Percentiles rank a stretch among this genome's conserved stretches.
These are phyloP conservation scores for Macrotyloma uniflorum DNA, from an alignment of 306 rosid genomes.

Conservation along the genomic window DNA sequence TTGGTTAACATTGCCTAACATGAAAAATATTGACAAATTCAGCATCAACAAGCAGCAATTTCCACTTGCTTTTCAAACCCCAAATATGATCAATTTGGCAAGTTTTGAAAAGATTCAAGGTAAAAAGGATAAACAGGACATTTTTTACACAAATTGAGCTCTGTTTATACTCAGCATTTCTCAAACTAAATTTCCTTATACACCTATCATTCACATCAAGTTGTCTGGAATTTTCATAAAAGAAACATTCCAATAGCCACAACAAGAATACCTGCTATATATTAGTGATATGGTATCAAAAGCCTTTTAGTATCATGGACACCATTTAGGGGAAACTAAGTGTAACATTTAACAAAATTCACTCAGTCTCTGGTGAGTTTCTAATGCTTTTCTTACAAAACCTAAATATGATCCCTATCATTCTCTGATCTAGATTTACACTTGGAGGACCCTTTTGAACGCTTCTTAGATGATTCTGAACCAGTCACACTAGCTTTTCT, in stretches of 20 bases:
- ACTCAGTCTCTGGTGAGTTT: conserved; percentile 64
- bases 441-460: conserved; percentile 64
- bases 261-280: conserved; percentile 37
- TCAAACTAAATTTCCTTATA: conserved; percentile 7
- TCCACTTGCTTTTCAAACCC: not conserved
- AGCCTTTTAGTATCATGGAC: conserved; percentile 21
- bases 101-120: not conserved
- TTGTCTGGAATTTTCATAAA: not conserved
- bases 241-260: conserved; percentile 19
- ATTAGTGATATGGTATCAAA: conserved; percentile 18
- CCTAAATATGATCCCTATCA: conserved; percentile 38
- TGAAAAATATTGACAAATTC: not conserved
- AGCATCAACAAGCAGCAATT: not conserved
- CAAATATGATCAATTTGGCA: not conserved
- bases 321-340: conserved; percentile 51
- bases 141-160: not conserved
- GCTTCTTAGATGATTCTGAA: conserved; percentile 68
- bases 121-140: not conserved
- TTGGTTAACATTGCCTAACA: no score
- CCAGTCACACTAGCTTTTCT: conserved; percentile 50
- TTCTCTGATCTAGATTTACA: conserved; percentile 53
- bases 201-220: conserved; percentile 3
- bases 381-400: conserved; percentile 46
- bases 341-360: conserved; percentile 89
- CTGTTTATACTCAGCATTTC: not conserved